These are phyloP conservation scores for Leccinum subrobustum DNA, from an alignment of 1,284 basidiomycete genomes.

Conservation along the genomic window DNA sequence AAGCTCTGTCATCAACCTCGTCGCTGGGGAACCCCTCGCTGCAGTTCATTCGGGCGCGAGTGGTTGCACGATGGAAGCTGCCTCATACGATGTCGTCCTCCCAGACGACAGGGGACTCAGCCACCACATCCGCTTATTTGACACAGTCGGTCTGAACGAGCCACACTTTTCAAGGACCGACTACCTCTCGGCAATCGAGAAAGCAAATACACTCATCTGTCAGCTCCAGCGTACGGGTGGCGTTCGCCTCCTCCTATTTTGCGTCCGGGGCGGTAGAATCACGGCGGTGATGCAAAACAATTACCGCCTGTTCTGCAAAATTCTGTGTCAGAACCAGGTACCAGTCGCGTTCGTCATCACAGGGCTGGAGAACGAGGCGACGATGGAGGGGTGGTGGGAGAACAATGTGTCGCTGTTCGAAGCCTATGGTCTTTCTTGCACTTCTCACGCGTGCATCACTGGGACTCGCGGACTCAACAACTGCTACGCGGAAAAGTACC, in stretches of 20 bases:
- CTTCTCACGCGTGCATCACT: constrained; percentile 25
- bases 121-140: constrained; percentile 23
- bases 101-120: constrained; percentile 4
- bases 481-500: constrained; percentile 15
- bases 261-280: constrained; percentile 30
- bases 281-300: constrained; percentile 22
- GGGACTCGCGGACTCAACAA: constrained; percentile 12
- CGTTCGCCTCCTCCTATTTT: constrained; percentile 30
- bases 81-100: constrained; percentile 21
- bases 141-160: constrained; percentile 26
- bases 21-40: constrained; percentile 21
- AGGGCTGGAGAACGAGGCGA: constrained; percentile 23
- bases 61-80: constrained; percentile 19
- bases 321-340: constrained; percentile 27
- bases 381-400: constrained; percentile 29
- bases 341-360: constrained; percentile 29
- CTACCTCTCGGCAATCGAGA: constrained; percentile 22
- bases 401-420: constrained; percentile 14
- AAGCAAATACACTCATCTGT: constrained; percentile 21
- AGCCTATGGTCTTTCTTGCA: constrained; percentile 14
- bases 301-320: constrained; percentile 26
- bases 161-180: constrained; percentile 14
- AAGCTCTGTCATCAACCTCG: constrained; percentile 27
- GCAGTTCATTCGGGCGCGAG: constrained; percentile 13
- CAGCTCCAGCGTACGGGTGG: constrained; percentile 27